Evolutionary conservation across 768 basidiomycete genomes (phyloP), one percentile per base, ranked within the genome.

Genomic region (Trametes sanguinea): DNA sequence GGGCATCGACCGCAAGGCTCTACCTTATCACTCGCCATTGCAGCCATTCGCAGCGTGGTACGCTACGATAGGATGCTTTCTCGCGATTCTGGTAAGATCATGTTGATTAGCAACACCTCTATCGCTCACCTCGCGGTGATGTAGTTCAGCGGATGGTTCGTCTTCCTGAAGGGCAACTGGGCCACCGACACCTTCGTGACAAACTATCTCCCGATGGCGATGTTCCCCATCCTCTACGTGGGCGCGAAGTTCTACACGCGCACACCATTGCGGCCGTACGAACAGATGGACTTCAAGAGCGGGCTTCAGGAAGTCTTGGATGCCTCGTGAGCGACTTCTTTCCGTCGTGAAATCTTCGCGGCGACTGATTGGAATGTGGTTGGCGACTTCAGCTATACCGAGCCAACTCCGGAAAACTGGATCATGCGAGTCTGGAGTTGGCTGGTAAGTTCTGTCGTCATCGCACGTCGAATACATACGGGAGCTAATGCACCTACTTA

Each of bases 141-240:
- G 70, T 54, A 78, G 75, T 76, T 80, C 57, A 76, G 75, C 61
- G 78, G 74, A 0, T 81, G 75, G 74, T 57, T 66, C 27, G 78
- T 80, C n/a, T 80, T 80, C 68, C 65, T 80, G 27, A 69, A 65
- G n/a, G 75, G 70, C 4, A 66, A 70, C 53, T 81, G 79, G 80
- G 67, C 65, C 46, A 66, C 72, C 8, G 74, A 71, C 32, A 74
- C 72, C 0, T 81, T 81, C 63, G 72, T 81, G 27, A 80, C 79
- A 4, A 72, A 76, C 68, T 81, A 81, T 59, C 43, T 79, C 33
- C 76, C 79, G 10, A 63, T 80, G 60, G 66, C 68, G 40, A 66
- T 81, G 52, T 82, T 85, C 76, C 82, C 82, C 14, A 43, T 81
- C 44, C 64, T 85, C 10, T 85, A 78, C 69, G 2, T 78, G 14